phyloP scores from a whole-genome alignment of 176 grass and related monocot genomes.

The Avena eriantha region DNA sequence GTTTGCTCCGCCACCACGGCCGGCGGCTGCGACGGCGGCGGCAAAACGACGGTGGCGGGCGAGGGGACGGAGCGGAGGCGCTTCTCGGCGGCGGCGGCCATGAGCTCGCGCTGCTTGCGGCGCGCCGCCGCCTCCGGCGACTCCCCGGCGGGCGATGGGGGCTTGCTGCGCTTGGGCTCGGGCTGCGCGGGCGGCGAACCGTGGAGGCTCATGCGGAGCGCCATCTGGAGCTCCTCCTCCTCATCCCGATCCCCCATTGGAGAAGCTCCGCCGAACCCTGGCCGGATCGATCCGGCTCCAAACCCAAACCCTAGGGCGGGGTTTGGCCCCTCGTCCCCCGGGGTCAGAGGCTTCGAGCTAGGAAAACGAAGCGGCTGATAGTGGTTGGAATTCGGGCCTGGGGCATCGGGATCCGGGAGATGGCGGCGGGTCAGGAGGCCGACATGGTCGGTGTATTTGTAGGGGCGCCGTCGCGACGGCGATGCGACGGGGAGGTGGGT shows the following conservation, averaged over 20 bases:
- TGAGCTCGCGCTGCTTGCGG: conserved; percentile 81
- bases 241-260: conserved; percentile 83
- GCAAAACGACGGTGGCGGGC: not conserved
- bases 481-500: conserved; percentile 38
- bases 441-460: conserved; percentile 46
- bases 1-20: not conserved
- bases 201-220: conserved; percentile 93
- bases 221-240: conserved; percentile 97
- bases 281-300: conserved; percentile 41
- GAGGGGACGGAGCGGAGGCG: conserved; percentile 47
- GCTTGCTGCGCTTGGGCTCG: conserved; percentile 93
- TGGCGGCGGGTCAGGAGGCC: conserved; percentile 34
- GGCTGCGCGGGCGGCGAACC: conserved; percentile 70
- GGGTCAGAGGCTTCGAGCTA: conserved; percentile 29
- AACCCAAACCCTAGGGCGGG: conserved; percentile 53
- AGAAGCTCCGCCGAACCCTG: conserved; percentile 15
- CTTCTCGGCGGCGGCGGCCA: conserved; percentile 87
- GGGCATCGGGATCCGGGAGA: conserved; percentile 51
- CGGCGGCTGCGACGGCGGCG: not conserved
- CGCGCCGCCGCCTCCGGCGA: conserved; percentile 66
- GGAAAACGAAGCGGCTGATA: not conserved
- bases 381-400: conserved; percentile 26
- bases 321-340: conserved; percentile 10
- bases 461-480: conserved; percentile 41
- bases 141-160: conserved; percentile 52